Conservation (phyloP, 805 yeast species). For the Yamadazyma tumulicola region DNA sequence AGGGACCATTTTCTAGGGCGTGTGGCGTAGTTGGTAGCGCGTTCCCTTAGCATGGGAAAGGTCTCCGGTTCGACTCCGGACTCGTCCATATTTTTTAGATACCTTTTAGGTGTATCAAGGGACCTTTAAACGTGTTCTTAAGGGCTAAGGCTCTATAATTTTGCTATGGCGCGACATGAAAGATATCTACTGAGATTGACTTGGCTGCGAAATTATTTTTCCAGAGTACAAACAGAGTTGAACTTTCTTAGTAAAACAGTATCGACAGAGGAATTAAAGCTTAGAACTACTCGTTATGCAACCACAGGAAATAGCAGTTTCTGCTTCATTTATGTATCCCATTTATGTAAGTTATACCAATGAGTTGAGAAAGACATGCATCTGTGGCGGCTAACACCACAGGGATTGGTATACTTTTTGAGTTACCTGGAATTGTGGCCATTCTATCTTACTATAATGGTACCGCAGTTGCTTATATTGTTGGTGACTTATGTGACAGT, state of each 20-base stretch:
- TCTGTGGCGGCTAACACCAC: slow-evolving; percentile 1
- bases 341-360: slow-evolving; percentile 8
- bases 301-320: not conserved
- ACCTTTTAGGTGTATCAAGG: no score
- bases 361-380: not conserved
- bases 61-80: slow-evolving; percentile 29
- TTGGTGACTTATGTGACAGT: slow-evolving; percentile 31
- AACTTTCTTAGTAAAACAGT: no score
- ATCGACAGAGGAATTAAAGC: no score
- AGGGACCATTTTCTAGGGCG: slow-evolving; percentile 59
- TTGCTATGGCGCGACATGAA: no score
- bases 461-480: slow-evolving; percentile 45
- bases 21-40: slow-evolving; percentile 50
- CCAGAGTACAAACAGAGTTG: no score
- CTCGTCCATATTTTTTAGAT: slow-evolving; percentile 24
- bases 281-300: no score
- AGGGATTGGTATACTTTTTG: slow-evolving; percentile 40
- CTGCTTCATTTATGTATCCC: slow-evolving; percentile 11
- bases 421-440: slow-evolving; percentile 45
- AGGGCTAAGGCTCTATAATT: no score
- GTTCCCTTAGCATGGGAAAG: slow-evolving; percentile 34
- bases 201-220: no score
- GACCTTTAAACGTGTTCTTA: no score
- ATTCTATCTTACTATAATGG: slow-evolving; percentile 36
- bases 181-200: no score